phyloP scores from a whole-genome alignment of 108 stramenopile genomes.

The Pseudonitzschia pungens region DNA sequence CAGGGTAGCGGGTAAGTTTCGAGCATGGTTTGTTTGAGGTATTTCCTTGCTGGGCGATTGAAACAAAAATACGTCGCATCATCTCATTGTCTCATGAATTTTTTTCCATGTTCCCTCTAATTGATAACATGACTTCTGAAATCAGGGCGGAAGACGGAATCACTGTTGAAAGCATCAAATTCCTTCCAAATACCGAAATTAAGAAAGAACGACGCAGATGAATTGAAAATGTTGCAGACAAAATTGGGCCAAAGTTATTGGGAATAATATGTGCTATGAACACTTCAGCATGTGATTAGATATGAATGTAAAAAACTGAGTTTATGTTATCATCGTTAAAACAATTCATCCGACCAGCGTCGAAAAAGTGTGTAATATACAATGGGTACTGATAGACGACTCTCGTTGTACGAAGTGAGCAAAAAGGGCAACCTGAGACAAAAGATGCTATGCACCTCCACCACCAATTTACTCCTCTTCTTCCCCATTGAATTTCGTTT shows the following conservation, averaged over 20 bases:
- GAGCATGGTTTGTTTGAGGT: constrained; percentile 39
- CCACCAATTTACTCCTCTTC: constrained; percentile 15
- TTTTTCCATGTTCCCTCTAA: not conserved
- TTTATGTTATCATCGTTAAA: no score
- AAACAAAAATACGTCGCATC: not conserved
- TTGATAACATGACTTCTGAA: no score
- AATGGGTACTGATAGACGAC: no score
- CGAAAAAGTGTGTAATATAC: no score
- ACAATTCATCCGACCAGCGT: no score
- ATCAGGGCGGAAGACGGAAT: constrained; percentile 11
- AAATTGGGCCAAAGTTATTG: not conserved
- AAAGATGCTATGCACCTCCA: not conserved
- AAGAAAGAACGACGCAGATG: not conserved
- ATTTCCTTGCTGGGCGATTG: constrained; percentile 22
- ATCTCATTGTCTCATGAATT: not conserved
- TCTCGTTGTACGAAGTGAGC: no score
- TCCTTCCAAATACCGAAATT: not conserved
- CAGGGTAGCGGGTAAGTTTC: constrained; percentile 65
- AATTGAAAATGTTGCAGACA: not conserved
- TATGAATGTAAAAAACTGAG: no score
- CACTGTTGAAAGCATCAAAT: constrained; percentile 2
- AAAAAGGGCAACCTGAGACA: no score
- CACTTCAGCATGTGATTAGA: no score
- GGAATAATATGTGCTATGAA: not conserved
- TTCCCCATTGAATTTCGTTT: constrained; percentile 67